These are phyloP conservation scores for Maudiozyma serrabonitensis DNA, from an alignment of 805 yeast genomes.

Conservation along the genomic window DNA sequence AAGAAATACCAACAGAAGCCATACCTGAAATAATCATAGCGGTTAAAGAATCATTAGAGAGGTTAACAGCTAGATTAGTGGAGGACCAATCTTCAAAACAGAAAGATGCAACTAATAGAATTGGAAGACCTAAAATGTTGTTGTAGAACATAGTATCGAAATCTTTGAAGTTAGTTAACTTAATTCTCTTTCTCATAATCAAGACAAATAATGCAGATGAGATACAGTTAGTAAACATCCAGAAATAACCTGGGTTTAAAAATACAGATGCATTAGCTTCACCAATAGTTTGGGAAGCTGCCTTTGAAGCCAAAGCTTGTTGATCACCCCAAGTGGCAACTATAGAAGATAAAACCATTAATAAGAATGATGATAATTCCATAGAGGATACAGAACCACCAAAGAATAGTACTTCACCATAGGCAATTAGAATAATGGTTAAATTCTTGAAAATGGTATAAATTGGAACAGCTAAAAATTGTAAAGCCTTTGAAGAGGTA, in stretches of 20 bases:
- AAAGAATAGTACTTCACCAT: slow-evolving; percentile 96
- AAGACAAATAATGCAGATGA: slow-evolving; percentile 90
- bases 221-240: slow-evolving; percentile 95
- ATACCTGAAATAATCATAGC: slow-evolving; percentile 87
- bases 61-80: slow-evolving; percentile 62
- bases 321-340: slow-evolving; percentile 88
- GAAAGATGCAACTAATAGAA: slow-evolving; percentile 65
- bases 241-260: slow-evolving; percentile 70
- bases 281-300: slow-evolving; percentile 23
- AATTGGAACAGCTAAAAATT: slow-evolving; percentile 84
- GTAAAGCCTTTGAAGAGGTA: slow-evolving; percentile 92
- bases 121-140: slow-evolving; percentile 88
- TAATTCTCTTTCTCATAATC: slow-evolving; percentile 94
- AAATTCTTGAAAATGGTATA: slow-evolving; percentile 97
- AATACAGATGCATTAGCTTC: slow-evolving; percentile 28
- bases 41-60: slow-evolving; percentile 63
- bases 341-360: slow-evolving; percentile 93
- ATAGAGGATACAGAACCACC: slow-evolving; percentile 85
- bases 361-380: slow-evolving; percentile 78
- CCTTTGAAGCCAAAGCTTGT: slow-evolving; percentile 26
- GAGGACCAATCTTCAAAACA: slow-evolving; percentile 89
- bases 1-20: slow-evolving; percentile 92
- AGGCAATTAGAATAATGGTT: slow-evolving; percentile 92
- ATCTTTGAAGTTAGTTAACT: slow-evolving; percentile 92
- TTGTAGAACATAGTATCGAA: slow-evolving; percentile 98